A percentile compares a stretch with the other conserved stretches of the same genome.
These are phyloP conservation scores for Starmerella stigmatis DNA, from an alignment of 805 yeast species.

Conservation along the genomic window DNA sequence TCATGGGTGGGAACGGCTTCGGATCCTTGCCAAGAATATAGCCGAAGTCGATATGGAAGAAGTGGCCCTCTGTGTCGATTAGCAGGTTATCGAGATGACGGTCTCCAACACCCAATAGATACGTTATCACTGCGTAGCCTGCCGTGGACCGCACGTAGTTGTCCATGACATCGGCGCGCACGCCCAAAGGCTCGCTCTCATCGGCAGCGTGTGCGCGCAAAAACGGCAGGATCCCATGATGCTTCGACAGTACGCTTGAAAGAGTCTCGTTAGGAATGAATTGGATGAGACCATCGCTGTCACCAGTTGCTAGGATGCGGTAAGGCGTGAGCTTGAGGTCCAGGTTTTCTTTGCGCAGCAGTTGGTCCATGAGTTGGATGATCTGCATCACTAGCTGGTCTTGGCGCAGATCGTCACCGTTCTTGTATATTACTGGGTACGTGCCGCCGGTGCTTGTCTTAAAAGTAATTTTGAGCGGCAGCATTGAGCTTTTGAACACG, in stretches of 20 bases:
- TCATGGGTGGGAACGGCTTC: constrained; percentile 95
- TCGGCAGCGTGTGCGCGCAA: constrained; percentile 59
- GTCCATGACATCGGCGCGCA: constrained; percentile 68
- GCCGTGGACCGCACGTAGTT: constrained; percentile 92
- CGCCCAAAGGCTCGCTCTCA: constrained; percentile 30
- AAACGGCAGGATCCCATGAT: constrained; percentile 67
- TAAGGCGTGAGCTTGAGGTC: constrained; percentile 84
- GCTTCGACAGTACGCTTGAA: constrained; percentile 61
- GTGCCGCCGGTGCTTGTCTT: constrained; percentile 42
- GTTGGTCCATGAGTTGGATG: constrained; percentile 78
- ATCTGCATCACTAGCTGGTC: constrained; percentile 96
- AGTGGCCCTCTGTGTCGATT: constrained; percentile 71
- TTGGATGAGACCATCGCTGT: constrained; percentile 85
- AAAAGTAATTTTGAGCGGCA: constrained; percentile 77
- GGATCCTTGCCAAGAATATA: constrained; percentile 95
- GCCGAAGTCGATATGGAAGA: constrained; percentile 97
- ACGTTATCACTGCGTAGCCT: constrained; percentile 94
- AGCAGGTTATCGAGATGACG: constrained; percentile 87
- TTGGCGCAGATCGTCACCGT: constrained; percentile 91
- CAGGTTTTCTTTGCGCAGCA: constrained; percentile 77
- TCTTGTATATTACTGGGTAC: constrained; percentile 83
- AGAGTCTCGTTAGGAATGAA: constrained; percentile 89
- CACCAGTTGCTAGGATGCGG: constrained; percentile 78
- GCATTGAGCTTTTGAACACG: constrained; percentile 83
- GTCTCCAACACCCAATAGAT: constrained; percentile 92